phyloP scores from a whole-genome alignment of 2,329 filamentous ascomycete genomes.

The Diplodia mutila region DNA sequence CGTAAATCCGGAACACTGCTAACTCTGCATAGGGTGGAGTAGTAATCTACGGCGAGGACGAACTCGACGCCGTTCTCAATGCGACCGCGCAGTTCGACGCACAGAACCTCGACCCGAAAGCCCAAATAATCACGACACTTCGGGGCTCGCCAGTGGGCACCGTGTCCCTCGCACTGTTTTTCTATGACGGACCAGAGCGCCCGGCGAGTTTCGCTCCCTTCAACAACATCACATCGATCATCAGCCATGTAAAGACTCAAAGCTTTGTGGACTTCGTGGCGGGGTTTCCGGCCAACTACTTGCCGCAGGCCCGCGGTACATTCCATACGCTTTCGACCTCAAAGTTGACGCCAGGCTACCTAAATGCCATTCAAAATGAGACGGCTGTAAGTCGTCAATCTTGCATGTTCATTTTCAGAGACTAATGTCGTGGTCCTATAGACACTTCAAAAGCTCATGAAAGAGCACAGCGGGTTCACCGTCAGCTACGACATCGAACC shows the following conservation, averaged over 20 bases:
- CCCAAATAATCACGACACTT: conserved; percentile 3
- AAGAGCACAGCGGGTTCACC: background rate
- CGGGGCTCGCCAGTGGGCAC: background rate
- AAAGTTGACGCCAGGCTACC: background rate
- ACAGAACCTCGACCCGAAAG: background rate
- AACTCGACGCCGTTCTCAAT: background rate
- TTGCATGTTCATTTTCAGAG: background rate
- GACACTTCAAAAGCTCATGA: background rate
- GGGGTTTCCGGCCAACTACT: background rate
- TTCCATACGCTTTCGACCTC: conserved; percentile 10
- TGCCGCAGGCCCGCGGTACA: background rate
- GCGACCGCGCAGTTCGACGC: background rate
- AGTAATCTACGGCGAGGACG: background rate
- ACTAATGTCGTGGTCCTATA: background rate
- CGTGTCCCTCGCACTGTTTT: background rate
- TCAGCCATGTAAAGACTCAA: background rate
- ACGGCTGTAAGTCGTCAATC: background rate
- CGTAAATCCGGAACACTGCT: background rate
- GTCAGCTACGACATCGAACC: conserved; percentile 11
- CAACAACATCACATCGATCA: background rate
- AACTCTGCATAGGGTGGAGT: background rate
- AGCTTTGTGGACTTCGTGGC: background rate
- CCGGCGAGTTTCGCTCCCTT: background rate
- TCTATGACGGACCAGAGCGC: background rate
- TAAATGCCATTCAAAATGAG: background rate